These are phyloP conservation scores for Cercospora sp. DNA, from an alignment of 2,329 filamentous ascomycete species.

Conservation along the genomic window DNA sequence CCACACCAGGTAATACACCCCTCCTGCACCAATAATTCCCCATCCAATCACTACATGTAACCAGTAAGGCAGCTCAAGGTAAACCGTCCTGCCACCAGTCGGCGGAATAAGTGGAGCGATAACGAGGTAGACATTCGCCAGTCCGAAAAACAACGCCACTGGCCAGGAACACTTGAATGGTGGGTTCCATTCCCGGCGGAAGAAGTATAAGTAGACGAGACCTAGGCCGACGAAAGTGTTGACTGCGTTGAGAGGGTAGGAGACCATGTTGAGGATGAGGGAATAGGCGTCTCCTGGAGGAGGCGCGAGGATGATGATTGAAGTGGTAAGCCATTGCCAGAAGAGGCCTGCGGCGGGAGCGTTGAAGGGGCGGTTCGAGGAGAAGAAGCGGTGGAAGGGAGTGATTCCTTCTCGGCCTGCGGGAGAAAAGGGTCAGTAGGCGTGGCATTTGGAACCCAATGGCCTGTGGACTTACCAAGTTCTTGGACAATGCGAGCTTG, in stretches of 20 bases:
- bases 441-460: too few relatives aligned
- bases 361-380: constrained; percentile 61
- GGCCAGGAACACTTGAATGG: constrained; percentile 66
- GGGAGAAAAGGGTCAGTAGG: background rate
- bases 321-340: constrained; percentile 56
- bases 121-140: constrained; percentile 41
- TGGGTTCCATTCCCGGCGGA: constrained; percentile 58
- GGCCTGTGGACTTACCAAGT: constrained; percentile 51
- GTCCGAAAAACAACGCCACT: constrained; percentile 53
- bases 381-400: constrained; percentile 62
- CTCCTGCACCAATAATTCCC: constrained; percentile 32
- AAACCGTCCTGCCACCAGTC: constrained; percentile 41
- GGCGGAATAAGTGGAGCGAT: constrained; percentile 46
- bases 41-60: constrained; percentile 48
- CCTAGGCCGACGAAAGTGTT: constrained; percentile 58
- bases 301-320: constrained; percentile 60
- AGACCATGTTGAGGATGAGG: constrained; percentile 68
- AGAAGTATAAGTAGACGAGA: constrained; percentile 60
- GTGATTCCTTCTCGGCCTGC: constrained; percentile 54
- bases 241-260: constrained; percentile 64
- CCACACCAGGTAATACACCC: constrained; percentile 12
- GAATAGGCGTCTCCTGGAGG: constrained; percentile 65
- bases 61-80: constrained; percentile 47
- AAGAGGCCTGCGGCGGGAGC: constrained; percentile 60
- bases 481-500: constrained; percentile 60